Base-by-base conservation (phyloP, 495 filamentous ascomycete species). In the Daldinia bambusicola region DNA sequence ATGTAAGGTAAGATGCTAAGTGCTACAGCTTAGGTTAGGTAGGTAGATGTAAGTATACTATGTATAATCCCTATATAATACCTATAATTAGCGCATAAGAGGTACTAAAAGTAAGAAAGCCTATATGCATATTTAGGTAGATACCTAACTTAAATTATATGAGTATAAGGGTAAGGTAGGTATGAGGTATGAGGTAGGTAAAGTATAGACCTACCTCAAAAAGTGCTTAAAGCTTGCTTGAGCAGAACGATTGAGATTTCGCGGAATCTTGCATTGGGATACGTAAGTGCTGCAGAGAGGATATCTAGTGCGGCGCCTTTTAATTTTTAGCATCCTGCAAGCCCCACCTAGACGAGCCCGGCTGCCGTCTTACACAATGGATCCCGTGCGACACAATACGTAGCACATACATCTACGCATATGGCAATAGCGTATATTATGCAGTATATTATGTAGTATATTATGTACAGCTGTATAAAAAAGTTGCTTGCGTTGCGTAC, bases 231-330 rank as follows among this genome's bases (percentile, higher is more conserved):
- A 53, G 51, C 10, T 40, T 48, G 40, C 36, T 14, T 32, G 48
- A 50, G 43, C 41, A 53, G 58, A 73, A 73, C 65, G 63, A 31
- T 55, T 66, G 63, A 76, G 68, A 67, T 66, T 55, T 72, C 65
- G 69, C 75, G 75, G 75, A 75, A 75, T 77, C 75, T 74, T 76
- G 71, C 74, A 76, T 76, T 66, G 64, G 67, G 74, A 70, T 74
- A 74, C 71, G 71, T 74, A 74, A 74, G 71, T 74, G 71, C 66
- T 66, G 66, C 71, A 72, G 65, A 71, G 57, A 65, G 56, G 36
- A 48, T 38, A 65, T 37, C 55, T 69, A 31, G 70, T 72, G 66
- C 66, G 70, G 65, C 70, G 60, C 67, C 70, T 53, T 32, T 32
- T 53, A 53, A 53, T 53, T 69, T 50, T 71, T 59, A 60, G 63